Base-by-base conservation (phyloP, 2,329 filamentous ascomycete species). In the Colletotrichum gloeosporioides region DNA sequence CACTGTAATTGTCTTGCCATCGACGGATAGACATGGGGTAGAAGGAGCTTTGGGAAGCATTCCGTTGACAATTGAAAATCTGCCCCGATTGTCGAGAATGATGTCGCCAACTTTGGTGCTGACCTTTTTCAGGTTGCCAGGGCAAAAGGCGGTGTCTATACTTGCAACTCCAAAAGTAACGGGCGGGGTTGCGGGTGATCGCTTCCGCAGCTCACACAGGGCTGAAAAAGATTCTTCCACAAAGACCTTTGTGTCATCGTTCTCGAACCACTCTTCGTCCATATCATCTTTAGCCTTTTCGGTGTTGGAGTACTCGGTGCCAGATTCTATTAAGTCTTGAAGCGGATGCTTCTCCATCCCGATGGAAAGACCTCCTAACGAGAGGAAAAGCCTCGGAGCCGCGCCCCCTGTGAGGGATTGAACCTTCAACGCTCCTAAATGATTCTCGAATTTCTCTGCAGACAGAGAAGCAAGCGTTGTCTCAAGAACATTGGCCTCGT, bases 281-380 rank as follows among this genome's bases (percentile, higher is more conserved):
- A n/a, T 12, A 1, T 9, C 39, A 3, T 49, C 18, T 0, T 49
- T 9, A 3, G 18, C 3, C 18, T n/a, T 6, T n/a, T 9, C 39
- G 3, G 39, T 12, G 39, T 49, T 6, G 9, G 39, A 49, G 9
- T 49, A n/a, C 9, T n/a, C 10, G 39, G 8, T 9, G 9, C 39
- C 39, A 49, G 39, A 49, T 9, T 49, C 39, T 18, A 49, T 49
- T 4, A 1, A 4, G n/a, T 1, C 39, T 49, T 49, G 39, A 18
- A 49, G 18, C 6, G 39, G 39, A 6, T 49, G 39, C 39, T 49
- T 49, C 4, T n/a, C 8, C 12, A 49, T 10, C 9, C 39, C 39
- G 9, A 49, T 49, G n/a, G 18, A 49, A 9, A 9, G 39, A 12
- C 39, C 39, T 12, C 39, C 39, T 8, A 49, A n/a, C 10, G 18